These are phyloP conservation scores for Aspergillus baeticus DNA, from an alignment of 495 filamentous ascomycete species.

Conservation along the genomic window DNA sequence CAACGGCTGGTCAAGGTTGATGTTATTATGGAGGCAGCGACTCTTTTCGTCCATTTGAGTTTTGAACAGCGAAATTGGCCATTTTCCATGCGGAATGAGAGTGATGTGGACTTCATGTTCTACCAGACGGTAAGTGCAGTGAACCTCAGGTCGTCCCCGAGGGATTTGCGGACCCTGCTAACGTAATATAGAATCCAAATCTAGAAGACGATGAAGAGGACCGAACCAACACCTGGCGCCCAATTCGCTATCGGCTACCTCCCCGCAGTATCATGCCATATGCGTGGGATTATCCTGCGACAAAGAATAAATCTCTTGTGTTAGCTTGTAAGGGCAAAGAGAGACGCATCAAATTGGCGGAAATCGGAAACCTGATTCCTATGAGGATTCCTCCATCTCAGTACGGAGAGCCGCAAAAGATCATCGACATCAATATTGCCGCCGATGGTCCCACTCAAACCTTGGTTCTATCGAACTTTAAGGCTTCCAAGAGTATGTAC, in stretches of 20 bases:
- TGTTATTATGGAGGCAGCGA: conserved; percentile 85
- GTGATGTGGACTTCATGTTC: conserved; percentile 92
- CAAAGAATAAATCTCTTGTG: conserved; percentile 91
- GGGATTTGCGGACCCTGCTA: neutral
- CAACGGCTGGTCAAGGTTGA: conserved; percentile 87
- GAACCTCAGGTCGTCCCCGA: too few relatives aligned
- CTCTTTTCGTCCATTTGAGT: conserved; percentile 88
- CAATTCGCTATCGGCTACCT: conserved; percentile 89
- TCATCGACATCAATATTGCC: conserved; percentile 92
- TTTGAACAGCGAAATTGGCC: conserved; percentile 94
- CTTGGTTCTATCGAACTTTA: conserved; percentile 91
- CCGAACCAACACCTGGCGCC: conserved; percentile 74
- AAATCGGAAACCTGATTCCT: conserved; percentile 92
- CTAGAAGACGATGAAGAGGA: conserved; percentile 83
- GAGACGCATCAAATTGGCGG: conserved; percentile 86
- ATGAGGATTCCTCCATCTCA: conserved; percentile 71
- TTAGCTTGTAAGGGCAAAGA: conserved; percentile 77
- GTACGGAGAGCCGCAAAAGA: conserved; percentile 61
- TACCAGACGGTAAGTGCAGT: conserved; percentile 61
- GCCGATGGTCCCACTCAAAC: conserved; percentile 96
- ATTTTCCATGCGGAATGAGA: conserved; percentile 97
- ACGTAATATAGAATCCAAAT: conserved; percentile 52
- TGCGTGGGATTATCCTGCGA: conserved; percentile 97
- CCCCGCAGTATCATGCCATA: conserved; percentile 98
- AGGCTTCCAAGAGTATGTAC: conserved; percentile 89